Percentiles rank a stretch among this genome's conserved stretches.
These are phyloP conservation scores for Colletotrichum sublineola DNA, from an alignment of 2,329 filamentous ascomycete species.

Conservation along the genomic window DNA sequence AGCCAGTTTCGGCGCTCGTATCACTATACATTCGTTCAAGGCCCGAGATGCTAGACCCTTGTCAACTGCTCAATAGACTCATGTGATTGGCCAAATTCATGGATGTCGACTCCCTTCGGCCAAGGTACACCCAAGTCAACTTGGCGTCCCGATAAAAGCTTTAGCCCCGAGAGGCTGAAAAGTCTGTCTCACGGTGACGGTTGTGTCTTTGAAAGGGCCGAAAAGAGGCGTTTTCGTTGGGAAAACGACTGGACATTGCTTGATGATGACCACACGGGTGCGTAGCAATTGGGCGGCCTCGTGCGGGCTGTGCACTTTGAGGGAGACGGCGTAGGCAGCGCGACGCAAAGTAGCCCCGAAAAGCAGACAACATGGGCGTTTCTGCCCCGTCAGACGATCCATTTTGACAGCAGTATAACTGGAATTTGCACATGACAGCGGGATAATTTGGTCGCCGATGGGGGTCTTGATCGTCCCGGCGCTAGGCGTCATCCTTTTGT, in stretches of 20 bases:
- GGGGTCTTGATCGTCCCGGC: background rate
- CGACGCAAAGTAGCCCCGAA: background rate
- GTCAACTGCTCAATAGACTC: background rate
- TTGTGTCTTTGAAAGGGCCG: background rate
- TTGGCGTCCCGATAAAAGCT: background rate
- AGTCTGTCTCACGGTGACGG: no score
- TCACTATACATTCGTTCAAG: background rate
- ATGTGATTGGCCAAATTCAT: background rate
- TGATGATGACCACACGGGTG: no score
- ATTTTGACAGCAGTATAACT: fast-evolving
- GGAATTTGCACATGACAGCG: no score
- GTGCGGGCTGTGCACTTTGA: background rate
- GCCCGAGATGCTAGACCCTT: background rate
- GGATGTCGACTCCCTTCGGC: background rate
- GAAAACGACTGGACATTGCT: no score
- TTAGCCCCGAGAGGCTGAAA: background rate
- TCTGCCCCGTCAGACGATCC: background rate
- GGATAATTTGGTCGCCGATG: background rate
- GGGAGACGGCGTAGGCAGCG: background rate
- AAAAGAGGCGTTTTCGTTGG: background rate
- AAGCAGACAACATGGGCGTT: background rate
- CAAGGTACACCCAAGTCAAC: background rate
- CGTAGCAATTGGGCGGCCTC: background rate
- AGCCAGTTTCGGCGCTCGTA: background rate
- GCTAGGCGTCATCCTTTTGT: no score